Base-by-base conservation (phyloP, 2,329 filamentous ascomycete genomes). In the Sporothrix brunneoviolacea region DNA sequence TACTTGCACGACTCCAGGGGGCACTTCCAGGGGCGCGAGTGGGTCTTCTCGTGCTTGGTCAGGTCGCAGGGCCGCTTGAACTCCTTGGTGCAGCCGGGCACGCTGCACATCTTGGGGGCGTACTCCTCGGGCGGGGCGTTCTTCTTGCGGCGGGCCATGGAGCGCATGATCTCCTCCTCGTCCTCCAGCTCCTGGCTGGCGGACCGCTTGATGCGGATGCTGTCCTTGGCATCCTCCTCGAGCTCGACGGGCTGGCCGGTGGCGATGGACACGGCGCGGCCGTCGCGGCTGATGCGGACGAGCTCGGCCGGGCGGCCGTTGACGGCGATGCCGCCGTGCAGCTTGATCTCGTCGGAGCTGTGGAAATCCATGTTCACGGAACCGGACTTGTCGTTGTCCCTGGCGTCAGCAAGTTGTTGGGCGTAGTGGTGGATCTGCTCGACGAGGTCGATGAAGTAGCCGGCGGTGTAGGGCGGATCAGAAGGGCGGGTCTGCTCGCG, bases 11-110 rank as follows among this genome's bases (percentile, higher is more conserved):
- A 83, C 36, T 78, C 64, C 19, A 88, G 74, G 7, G 83, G 79
- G 68, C 93, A 98, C 74, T 98, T 98, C 86, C 88, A 96, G 9
- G 91, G 93, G 32, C 93, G 87, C 50, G 88, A 90, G 68, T 98
- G 93, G 0, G 91, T 97, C 76, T 97, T 98, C 72, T 95, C 87
- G 70, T 98, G 93, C 75, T 97, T 97, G 58, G 90, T 96, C 53
- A 97, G 74, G 66, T 98, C 93, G 68, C 93, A 97, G n/a, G 89
- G 89, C 55, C 93, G 84, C 70, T 93, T 94, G 74, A 97, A 97
- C 68, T 91, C 82, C 71, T 95, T 96, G 67, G 81, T 83, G 71
- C 91, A 97, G 36, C 80, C 80, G 5, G 74, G 73, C 64, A 90
- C 80, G 55, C 78, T 77, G 74, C 89, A 95, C 60, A 81, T 82